Conservation (phyloP, 1,284 basidiomycete species). For the Puccinia triticina region DNA sequence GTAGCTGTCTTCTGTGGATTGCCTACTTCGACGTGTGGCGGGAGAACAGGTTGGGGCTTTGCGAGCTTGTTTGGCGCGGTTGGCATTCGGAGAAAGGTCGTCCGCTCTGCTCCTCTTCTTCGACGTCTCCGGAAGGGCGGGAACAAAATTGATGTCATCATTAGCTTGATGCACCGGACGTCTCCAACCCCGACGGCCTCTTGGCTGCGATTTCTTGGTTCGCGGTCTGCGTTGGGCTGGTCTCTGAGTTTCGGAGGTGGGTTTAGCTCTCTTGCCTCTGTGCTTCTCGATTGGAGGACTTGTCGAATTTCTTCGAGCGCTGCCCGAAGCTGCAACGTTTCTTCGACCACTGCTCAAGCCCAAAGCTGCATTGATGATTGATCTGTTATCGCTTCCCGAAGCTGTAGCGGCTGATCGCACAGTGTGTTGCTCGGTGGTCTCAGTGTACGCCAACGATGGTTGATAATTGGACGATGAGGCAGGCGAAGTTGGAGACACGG, state of each 20-base stretch:
- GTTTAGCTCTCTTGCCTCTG: no score
- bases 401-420: background rate
- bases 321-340: no score
- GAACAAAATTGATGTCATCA: background rate
- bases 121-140: background rate
- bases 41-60: background rate
- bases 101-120: background rate
- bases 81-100: background rate
- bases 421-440: background rate
- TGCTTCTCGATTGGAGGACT: no score
- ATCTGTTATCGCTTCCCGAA: background rate
- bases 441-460: background rate
- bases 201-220: background rate
- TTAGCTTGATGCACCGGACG: background rate
- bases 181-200: background rate
- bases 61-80: background rate
- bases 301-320: no score
- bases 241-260: no score
- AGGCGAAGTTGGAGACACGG: background rate
- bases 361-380: background rate
- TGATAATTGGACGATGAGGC: slow-evolving; percentile 1
- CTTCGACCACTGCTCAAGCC: no score
- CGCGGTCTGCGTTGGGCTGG: background rate
- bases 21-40: background rate
- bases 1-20: background rate